Percentiles rank a stretch among this genome's conserved stretches.
Evolutionary conservation across 164 flowering plant species (phyloP).

Genomic region (Piper longum): DNA sequence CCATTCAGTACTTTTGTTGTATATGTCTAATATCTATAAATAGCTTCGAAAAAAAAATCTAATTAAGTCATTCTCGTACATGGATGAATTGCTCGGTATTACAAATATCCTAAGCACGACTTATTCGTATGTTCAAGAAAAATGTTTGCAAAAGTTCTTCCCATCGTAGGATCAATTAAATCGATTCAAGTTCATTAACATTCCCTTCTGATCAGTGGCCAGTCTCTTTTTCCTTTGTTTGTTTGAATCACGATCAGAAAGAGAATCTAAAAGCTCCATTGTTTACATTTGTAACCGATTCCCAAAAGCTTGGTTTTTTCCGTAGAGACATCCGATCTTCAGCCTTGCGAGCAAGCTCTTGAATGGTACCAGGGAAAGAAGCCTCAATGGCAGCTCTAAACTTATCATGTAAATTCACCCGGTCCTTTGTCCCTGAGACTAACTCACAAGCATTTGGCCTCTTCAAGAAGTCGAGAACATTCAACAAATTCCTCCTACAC

Average conservation of each 20-base stretch:
- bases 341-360: slow-evolving; percentile 37
- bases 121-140: too few species aligned
- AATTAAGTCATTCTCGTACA: too few species aligned
- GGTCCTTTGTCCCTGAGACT: slow-evolving; percentile 87
- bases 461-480: slow-evolving; percentile 83
- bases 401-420: slow-evolving; percentile 73
- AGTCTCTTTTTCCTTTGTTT: not conserved
- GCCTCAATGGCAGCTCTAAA: slow-evolving; percentile 65
- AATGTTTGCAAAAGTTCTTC: too few species aligned
- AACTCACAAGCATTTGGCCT: slow-evolving; percentile 77
- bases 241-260: slow-evolving; percentile 20
- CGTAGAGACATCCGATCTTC: slow-evolving; percentile 41
- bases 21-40: not conserved
- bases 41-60: too few species aligned
- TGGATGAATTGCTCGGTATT: too few species aligned
- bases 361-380: slow-evolving; percentile 57
- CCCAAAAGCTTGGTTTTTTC: slow-evolving; percentile 78
- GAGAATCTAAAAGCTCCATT: slow-evolving; percentile 83
- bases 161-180: too few species aligned
- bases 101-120: too few species aligned
- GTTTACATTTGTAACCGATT: slow-evolving; percentile 63
- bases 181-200: too few species aligned
- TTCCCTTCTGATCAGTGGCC: not conserved
- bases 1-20: slow-evolving; percentile 1
- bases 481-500: slow-evolving; percentile 79